phyloP scores from a whole-genome alignment of 805 yeast genomes.

The Wickerhamiella vanderwaltii region DNA sequence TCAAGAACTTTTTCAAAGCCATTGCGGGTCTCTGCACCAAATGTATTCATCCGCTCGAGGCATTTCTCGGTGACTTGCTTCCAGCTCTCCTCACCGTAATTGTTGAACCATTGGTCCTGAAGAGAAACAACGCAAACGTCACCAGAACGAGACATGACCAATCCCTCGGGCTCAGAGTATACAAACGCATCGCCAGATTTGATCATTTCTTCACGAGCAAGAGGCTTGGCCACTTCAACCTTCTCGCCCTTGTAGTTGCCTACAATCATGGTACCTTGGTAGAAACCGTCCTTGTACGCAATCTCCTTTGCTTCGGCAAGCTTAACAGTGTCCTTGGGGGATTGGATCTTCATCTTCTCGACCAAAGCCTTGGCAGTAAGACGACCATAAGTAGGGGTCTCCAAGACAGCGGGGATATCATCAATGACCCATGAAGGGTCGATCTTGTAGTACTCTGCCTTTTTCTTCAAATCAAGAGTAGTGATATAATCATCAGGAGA shows the following conservation, averaged over 20 bases:
- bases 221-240: slow-evolving; percentile 83
- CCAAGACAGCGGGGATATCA: slow-evolving; percentile 52
- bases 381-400: slow-evolving; percentile 79
- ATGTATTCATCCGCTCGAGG: slow-evolving; percentile 62
- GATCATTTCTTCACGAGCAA: slow-evolving; percentile 71
- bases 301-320: slow-evolving; percentile 86
- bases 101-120: slow-evolving; percentile 97
- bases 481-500: slow-evolving; percentile 96
- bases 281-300: slow-evolving; percentile 94
- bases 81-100: slow-evolving; percentile 94
- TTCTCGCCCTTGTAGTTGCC: slow-evolving; percentile 82
- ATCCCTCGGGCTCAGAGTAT: slow-evolving; percentile 88
- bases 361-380: slow-evolving; percentile 73
- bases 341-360: slow-evolving; percentile 77
- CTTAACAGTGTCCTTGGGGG: slow-evolving; percentile 82
- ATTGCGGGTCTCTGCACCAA: slow-evolving; percentile 69
- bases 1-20: slow-evolving; percentile 89
- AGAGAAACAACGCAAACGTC: slow-evolving; percentile 93
- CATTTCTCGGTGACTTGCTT: slow-evolving; percentile 69
- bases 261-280: slow-evolving; percentile 67
- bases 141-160: slow-evolving; percentile 87
- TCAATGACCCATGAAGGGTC: slow-evolving; percentile 73
- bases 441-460: slow-evolving; percentile 81
- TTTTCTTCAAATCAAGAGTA: slow-evolving; percentile 66
- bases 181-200: slow-evolving; percentile 70